Evolutionary conservation across 2,329 filamentous ascomycete genomes (phyloP).

Genomic region (Ilyonectria destructans): DNA sequence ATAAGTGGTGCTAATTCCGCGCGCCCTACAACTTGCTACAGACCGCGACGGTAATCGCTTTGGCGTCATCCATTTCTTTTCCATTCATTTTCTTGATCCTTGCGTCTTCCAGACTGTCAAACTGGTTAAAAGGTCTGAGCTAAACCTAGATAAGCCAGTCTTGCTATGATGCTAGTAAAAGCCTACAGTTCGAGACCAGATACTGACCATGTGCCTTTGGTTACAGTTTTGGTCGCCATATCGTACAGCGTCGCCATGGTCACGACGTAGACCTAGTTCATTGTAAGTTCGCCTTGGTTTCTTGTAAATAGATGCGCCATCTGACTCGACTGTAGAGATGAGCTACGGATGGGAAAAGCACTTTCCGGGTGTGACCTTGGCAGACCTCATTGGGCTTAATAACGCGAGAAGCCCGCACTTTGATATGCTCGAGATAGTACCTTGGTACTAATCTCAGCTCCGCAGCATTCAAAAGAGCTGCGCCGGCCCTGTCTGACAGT

Average conservation of each 20-base stretch:
- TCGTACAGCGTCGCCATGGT: neutral
- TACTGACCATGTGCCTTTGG: neutral
- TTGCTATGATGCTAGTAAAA: too few species aligned
- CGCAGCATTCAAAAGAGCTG: conserved; percentile 3
- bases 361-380: conserved; percentile 8
- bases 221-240: neutral
- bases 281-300: neutral
- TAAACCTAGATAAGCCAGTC: conserved; percentile 9
- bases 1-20: neutral
- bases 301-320: too few species aligned
- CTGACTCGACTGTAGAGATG: conserved; percentile 5
- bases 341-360: conserved; percentile 9
- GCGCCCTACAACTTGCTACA: conserved; percentile 2
- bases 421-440: neutral
- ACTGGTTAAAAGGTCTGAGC: conserved; percentile 15
- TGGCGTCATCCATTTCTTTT: conserved; percentile 9
- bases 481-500: conserved; percentile 3
- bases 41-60: neutral
- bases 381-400: conserved; percentile 1
- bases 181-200: too few species aligned
- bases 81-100: neutral
- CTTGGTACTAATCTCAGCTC: neutral
- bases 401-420: neutral
- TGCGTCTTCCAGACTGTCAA: conserved; percentile 17
- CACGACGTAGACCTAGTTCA: neutral